A percentile compares a stretch with the other conserved stretches of the same genome.
Conservation (phyloP, 2,329 filamentous ascomycete genomes). For the Plectosphaerella plurivora region DNA sequence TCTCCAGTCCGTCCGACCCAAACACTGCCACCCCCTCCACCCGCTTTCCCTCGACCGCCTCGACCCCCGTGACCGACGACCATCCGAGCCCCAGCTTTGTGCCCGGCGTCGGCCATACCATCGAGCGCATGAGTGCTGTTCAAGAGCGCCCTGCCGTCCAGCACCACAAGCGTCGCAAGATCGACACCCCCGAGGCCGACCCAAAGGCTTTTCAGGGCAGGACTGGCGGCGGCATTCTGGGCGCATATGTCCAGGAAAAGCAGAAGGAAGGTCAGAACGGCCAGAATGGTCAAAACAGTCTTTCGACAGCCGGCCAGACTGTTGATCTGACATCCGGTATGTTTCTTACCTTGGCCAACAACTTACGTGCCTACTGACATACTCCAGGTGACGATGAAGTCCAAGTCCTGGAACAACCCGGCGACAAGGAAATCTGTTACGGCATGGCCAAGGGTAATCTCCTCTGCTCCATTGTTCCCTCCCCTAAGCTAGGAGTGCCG, state of each 20-base stretch:
- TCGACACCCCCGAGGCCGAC: slow-evolving; percentile 35
- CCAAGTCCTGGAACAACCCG: slow-evolving; percentile 52
- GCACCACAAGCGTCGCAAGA: slow-evolving; percentile 63
- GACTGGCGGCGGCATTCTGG: slow-evolving; percentile 53
- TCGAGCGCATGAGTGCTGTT: slow-evolving; percentile 74
- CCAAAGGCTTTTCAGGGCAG: slow-evolving; percentile 37
- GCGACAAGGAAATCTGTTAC: slow-evolving; percentile 72
- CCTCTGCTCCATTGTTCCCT: slow-evolving; percentile 64
- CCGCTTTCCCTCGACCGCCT: slow-evolving; percentile 24
- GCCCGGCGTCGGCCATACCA: slow-evolving; percentile 52
- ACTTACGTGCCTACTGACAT: slow-evolving; percentile 5
- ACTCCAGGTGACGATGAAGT: slow-evolving; percentile 51
- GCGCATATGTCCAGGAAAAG: slow-evolving; percentile 62
- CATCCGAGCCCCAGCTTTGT: slow-evolving; percentile 8
- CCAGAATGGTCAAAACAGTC: slow-evolving; percentile 10
- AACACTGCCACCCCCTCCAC: slow-evolving; percentile 21
- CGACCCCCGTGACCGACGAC: slow-evolving; percentile 21
- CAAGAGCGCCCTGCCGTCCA: slow-evolving; percentile 56
- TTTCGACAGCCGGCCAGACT: slow-evolving; percentile 30
- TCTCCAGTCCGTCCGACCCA: slow-evolving; percentile 28
- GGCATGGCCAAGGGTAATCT: slow-evolving; percentile 69
- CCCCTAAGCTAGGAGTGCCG: slow-evolving; percentile 59
- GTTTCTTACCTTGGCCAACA: slow-evolving; percentile 7
- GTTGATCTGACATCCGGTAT: slow-evolving; percentile 56
- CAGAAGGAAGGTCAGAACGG: slow-evolving; percentile 34